These are phyloP conservation scores for Tolypocladium guangdongense DNA, from an alignment of 2,329 filamentous ascomycete genomes.

Conservation along the genomic window DNA sequence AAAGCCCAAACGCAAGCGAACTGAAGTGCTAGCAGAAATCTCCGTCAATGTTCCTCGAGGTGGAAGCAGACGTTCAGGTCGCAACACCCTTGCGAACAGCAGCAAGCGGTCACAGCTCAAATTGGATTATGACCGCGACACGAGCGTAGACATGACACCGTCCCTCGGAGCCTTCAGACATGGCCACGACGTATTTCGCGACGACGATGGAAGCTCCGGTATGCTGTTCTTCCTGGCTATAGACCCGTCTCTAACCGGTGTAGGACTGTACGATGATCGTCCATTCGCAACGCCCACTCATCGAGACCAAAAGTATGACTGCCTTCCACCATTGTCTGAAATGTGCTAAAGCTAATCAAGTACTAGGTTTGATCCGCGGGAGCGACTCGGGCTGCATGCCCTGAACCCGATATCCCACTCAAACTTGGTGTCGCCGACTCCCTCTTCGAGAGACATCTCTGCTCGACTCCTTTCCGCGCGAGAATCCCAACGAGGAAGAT, in stretches of 20 bases:
- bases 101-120: slow-evolving; percentile 10
- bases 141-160: slow-evolving; percentile 7
- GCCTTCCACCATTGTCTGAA: too few species aligned
- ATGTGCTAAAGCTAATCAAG: slow-evolving; percentile 3
- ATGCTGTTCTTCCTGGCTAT: slow-evolving; percentile 2
- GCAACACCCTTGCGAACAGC: slow-evolving; percentile 6
- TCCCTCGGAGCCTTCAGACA: slow-evolving; percentile 11
- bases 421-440: slow-evolving; percentile 26
- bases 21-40: slow-evolving; percentile 21
- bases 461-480: slow-evolving; percentile 12
- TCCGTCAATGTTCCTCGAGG: slow-evolving; percentile 22
- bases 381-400: slow-evolving; percentile 22
- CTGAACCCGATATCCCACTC: slow-evolving; percentile 27
- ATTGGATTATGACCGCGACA: slow-evolving; percentile 5
- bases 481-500: slow-evolving; percentile 10
- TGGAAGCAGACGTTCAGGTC: slow-evolving; percentile 11
- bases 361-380: slow-evolving; percentile 19
- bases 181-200: slow-evolving; percentile 19
- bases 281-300: slow-evolving; percentile 9
- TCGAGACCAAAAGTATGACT: slow-evolving; percentile 14
- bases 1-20: slow-evolving; percentile 19
- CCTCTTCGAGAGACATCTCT: slow-evolving; percentile 15
- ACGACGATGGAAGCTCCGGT: slow-evolving; percentile 16
- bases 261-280: slow-evolving; percentile 14
- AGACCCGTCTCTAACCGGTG: slow-evolving; percentile 7